Evolutionary conservation across 129 eudicot species (phyloP), one percentile per base, ranked within the genome.

Genomic region (Flaveria bidentis): DNA sequence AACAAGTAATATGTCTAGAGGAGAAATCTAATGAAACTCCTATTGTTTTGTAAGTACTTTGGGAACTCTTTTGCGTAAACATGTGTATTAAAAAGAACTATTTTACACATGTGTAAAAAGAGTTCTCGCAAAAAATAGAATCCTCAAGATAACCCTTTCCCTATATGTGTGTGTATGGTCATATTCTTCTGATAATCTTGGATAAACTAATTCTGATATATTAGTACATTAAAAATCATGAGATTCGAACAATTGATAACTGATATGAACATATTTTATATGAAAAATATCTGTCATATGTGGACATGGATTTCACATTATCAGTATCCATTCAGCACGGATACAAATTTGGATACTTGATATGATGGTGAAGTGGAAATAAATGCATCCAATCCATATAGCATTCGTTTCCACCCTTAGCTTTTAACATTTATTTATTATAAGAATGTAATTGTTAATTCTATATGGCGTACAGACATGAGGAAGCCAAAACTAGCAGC

Each of bases 401-500:
- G 39, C 58, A 49, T 66, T 9, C 4, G 11, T 28, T 44, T 44
- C 7, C 57, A 45, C 63, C 44, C 1, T 45, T 25, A 62, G 28
- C 14, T 47, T 61, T 52, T 17, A 16, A 7, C 15, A 7, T 18
- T 33, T 8, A 18, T 73, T 57, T 58, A 13, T 56, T 41, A 42
- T 73, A 28, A 28, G 30, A 28, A 28, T 28, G 0, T 28, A 22
- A 23, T 42, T 16, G 47, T n/a, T 45, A 46, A 44, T 42, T 56
- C 4, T 58, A 30, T 68, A 58, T 74, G 46, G 6, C 75, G 60
- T 80, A 56, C 91, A 93, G 98, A 93, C 84, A 80, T 93, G 90
- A 88, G 91, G 64, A 82, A 84, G 49, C 97, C 96, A 69, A 89
- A 93, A 85, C 79, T 91, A 78, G 93, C 85, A 49, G 85, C 90